Evolutionary conservation across 23 red algal species (phyloP), one percentile per base, ranked within the genome.

Genomic region (Cyanidioschyzon merolae): DNA sequence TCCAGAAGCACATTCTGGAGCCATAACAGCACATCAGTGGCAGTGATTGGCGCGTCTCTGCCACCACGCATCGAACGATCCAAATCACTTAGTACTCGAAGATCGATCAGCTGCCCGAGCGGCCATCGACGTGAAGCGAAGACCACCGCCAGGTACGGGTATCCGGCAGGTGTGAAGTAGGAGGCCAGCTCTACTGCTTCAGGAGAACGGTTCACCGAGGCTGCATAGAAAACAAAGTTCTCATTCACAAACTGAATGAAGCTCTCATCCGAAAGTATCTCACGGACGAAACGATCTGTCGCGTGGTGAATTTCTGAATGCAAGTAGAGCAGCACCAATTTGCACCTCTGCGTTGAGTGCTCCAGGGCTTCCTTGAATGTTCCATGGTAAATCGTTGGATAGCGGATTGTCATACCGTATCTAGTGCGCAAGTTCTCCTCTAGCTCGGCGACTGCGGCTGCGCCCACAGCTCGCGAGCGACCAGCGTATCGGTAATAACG

Each of bases 251-350:
- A 79, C 2, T 41, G 39, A 2, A 90, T 50, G 50, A 96, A 58
- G 2, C 81, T 3, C 32, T 41, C 71, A 74, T 87, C 68, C 0
- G 59, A 71, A 38, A 96, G 41, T 15, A 96, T 79, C 39, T 82
- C 50, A 26, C 92, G 75, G 34, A 71, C 74, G 83, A 96, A 96
- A 2, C 71, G 38, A 34, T 77, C 80, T 30, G 80, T 86, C 41
- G 79, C 59, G 30, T 86, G 58, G 57, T 90, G 92, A 17, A 77
- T 76, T 63, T 96, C 92, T 30, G 76, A 79, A 37, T 96, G 92
- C 40, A 96, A 59, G 79, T 90, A 96, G 16, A 96, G 87, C 21
- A 96, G 38, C 15, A 90, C 79, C 68, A 96, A 90, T 81, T 90
- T 80, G 79, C 32, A 32, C 12, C 12, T 35, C 29, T 71, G n/a